A percentile compares a stretch with the other conserved stretches of the same genome.
These are phyloP conservation scores for Alternaria gansuensis DNA, from an alignment of 2,329 filamentous ascomycete species.

Conservation along the genomic window DNA sequence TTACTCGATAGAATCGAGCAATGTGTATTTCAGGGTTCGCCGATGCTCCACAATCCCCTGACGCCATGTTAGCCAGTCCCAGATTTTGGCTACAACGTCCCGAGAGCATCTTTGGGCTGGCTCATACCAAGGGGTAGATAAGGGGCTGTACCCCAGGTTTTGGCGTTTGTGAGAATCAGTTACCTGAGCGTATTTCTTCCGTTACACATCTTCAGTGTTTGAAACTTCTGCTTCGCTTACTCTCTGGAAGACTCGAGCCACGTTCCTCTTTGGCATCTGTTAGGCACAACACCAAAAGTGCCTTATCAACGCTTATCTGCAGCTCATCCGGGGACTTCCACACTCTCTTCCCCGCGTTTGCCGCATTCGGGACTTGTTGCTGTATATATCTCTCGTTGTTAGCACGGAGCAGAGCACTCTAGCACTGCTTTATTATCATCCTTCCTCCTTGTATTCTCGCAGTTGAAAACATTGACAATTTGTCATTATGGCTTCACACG, in stretches of 20 bases:
- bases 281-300: conserved; percentile 25
- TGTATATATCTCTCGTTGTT: conserved; percentile 35
- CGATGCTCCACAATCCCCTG: conserved; percentile 33
- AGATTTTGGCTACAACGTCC: conserved; percentile 22
- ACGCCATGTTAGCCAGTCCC: conserved; percentile 29
- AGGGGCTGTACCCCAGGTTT: conserved; percentile 50
- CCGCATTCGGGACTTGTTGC: conserved; percentile 30
- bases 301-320: conserved; percentile 51
- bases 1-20: conserved; percentile 49
- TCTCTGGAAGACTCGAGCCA: conserved; percentile 2
- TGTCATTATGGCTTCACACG: conserved; percentile 51
- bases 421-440: conserved; percentile 10
- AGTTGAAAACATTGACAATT: conserved; percentile 1
- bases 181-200: conserved; percentile 15
- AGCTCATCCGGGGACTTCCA: conserved; percentile 29
- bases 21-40: conserved; percentile 26
- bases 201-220: conserved; percentile 7
- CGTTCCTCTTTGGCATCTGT: conserved; percentile 24
- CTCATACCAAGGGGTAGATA: conserved; percentile 42
- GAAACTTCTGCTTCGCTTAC: background rate
- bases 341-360: conserved; percentile 34
- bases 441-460: conserved; percentile 19
- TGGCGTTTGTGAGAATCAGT: conserved; percentile 29
- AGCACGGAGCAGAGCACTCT: conserved; percentile 17
- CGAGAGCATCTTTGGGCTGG: conserved; percentile 24